A percentile compares a stretch with the other conserved stretches of the same genome.
Conservation (phyloP, 2,329 filamentous ascomycete genomes). For the Aspergillus sojae region DNA sequence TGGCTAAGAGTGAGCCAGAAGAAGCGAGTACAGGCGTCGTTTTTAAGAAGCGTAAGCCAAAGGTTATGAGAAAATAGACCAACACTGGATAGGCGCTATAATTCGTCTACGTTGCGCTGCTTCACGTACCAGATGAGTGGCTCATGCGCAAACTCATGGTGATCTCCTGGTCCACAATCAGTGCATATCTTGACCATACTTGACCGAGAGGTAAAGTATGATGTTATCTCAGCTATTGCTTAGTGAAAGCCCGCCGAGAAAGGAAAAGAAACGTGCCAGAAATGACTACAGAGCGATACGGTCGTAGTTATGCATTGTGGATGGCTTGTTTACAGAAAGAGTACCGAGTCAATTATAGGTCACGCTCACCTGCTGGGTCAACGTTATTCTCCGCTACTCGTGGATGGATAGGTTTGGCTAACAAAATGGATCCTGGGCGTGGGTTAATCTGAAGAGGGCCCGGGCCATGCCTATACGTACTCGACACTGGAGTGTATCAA, state of each 20-base stretch:
- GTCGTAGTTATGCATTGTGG: not conserved
- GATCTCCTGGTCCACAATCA: not conserved
- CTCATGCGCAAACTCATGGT: not conserved
- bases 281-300: not conserved
- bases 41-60: constrained; percentile 55
- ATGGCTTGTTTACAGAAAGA: not conserved
- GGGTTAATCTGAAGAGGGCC: not conserved
- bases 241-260: not conserved
- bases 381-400: not conserved
- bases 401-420: not conserved
- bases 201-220: not conserved
- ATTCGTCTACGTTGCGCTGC: not conserved
- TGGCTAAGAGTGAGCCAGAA: constrained; percentile 21
- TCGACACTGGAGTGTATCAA: not conserved
- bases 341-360: not conserved
- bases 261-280: not conserved
- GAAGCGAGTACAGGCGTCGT: constrained; percentile 37
- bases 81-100: not conserved
- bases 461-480: not conserved
- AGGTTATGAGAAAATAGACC: constrained; percentile 42
- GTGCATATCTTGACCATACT: not conserved
- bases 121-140: not conserved
- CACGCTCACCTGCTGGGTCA: not conserved
- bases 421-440: not conserved
- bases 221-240: not conserved